Base-by-base conservation (phyloP, 1,139 yeast genomes). In the Pichia cactophila region DNA sequence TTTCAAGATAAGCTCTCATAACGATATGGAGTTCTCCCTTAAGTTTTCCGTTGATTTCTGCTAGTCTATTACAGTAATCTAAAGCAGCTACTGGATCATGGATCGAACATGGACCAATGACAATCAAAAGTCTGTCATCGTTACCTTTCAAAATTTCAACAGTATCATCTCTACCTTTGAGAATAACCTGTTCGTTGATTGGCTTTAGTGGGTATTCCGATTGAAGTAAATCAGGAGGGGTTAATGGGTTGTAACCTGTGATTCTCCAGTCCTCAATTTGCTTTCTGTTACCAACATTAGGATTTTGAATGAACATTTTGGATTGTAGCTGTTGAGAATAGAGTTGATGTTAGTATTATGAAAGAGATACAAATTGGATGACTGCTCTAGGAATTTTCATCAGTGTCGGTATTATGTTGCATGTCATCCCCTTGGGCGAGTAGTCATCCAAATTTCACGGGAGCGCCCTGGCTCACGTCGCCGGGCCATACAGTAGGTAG, bases 1-100 rank as follows among this genome's bases (percentile, higher is more conserved):
- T 92, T 70, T 92, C 98, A 63, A 92, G 77, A 73, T 92, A 92
- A 4, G 97, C 97, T 73, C 98, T 83, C 98, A 92, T 92, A 54
- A 92, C 86, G 54, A 92, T 83, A 56, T 81, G 79, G 50, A 92
- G 77, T 60, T 90, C 97, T 45, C 78, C 80, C 58, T 83, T 75
- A 58, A 85, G 73, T 61, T 81, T 76, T 45, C 82, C 80, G 39
- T 86, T 70, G 41, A 86, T 69, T 48, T 73, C 71, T 49, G 78
- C 70, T 57, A 92, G 76, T 59, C 80, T 75, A 41, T 74, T 73
- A 59, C 92, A 87, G 71, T 92, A 92, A 54, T 90, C 98, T 52
- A 86, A 69, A 3, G 97, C 98, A 41, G 96, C 95, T 48, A 73
- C 76, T 31, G 97, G 92, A 67, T 92, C 98, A 64, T 92, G 97